Conservation (phyloP, 1,139 yeast genomes). For the Suhomyces anneliseae region DNA sequence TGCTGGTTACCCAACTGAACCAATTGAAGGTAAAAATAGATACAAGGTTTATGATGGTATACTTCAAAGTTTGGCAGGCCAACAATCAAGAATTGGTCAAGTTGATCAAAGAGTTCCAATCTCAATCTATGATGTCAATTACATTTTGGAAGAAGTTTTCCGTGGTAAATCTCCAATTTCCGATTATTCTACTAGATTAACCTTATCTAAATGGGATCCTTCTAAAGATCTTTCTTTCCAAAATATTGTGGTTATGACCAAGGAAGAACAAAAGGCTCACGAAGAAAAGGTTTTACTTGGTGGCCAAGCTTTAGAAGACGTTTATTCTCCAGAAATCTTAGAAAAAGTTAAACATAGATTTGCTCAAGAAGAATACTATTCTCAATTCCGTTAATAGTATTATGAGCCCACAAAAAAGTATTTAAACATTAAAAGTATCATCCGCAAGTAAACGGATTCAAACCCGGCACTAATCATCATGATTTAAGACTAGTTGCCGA, state of each 20-base stretch:
- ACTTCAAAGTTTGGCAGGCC: conserved; percentile 82
- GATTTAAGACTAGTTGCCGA: too few relatives aligned
- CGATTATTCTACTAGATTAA: conserved; percentile 76
- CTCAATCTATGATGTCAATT: conserved; percentile 70
- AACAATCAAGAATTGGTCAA: conserved; percentile 73
- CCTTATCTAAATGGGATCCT: conserved; percentile 85
- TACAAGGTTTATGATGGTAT: conserved; percentile 80
- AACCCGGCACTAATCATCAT: too few relatives aligned
- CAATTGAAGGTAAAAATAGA: conserved; percentile 89
- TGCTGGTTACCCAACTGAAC: conserved; percentile 86
- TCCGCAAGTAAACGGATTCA: too few relatives aligned
- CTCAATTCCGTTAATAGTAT: conserved; percentile 38
- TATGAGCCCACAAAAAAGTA: too few relatives aligned
- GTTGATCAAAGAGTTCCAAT: conserved; percentile 72
- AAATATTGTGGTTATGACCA: conserved; percentile 83
- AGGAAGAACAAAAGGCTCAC: conserved; percentile 79
- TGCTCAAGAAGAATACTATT: conserved; percentile 71
- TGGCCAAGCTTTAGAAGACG: conserved; percentile 57
- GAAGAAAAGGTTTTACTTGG: conserved; percentile 73
- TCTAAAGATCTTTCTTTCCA: conserved; percentile 54
- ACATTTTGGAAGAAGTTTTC: conserved; percentile 87
- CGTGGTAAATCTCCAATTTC: conserved; percentile 89
- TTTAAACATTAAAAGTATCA: too few relatives aligned
- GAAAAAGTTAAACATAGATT: conserved; percentile 63
- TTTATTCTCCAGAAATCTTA: conserved; percentile 62